These are phyloP conservation scores for Yamadazyma trypodendri DNA, from an alignment of 1,139 yeast species.

Conservation along the genomic window DNA sequence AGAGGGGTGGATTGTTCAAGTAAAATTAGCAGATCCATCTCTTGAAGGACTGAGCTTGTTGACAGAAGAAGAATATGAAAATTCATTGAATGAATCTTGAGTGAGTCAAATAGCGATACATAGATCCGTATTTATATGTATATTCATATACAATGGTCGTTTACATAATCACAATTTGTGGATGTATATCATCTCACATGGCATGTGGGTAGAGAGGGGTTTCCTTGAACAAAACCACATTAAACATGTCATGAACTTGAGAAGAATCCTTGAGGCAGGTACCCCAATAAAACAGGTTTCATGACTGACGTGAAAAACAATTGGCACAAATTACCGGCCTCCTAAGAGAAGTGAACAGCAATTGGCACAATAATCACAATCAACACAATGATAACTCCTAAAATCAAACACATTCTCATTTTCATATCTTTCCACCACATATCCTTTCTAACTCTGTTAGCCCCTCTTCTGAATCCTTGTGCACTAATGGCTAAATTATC, in stretches of 20 bases:
- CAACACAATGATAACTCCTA: conserved; percentile 75
- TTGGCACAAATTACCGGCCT: not conserved
- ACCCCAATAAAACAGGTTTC: no score
- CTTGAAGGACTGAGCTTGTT: conserved; percentile 33
- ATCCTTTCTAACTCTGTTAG: conserved; percentile 95
- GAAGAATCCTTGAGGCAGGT: not conserved
- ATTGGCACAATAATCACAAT: conserved; percentile 92
- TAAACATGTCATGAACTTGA: not conserved
- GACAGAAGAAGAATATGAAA: conserved; percentile 60
- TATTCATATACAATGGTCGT: conserved; percentile 1
- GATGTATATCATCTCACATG: not conserved
- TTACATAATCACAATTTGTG: not conserved
- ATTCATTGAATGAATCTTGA: conserved; percentile 38
- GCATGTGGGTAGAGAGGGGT: not conserved
- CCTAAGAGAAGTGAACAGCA: conserved; percentile 75
- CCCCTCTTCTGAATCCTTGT: conserved; percentile 94
- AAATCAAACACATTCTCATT: conserved; percentile 88
- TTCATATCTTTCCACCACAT: conserved; percentile 99
- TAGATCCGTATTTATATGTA: conserved; percentile 1
- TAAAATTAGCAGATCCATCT: conserved; percentile 48
- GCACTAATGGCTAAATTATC: conserved; percentile 92
- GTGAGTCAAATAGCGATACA: not conserved
- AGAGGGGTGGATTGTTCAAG: conserved; percentile 87
- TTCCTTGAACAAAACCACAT: not conserved
- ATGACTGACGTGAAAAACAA: no score